A percentile compares a stretch with the other conserved stretches of the same genome.
Evolutionary conservation across 2,329 filamentous ascomycete species (phyloP).

Genomic region (Tolypocladium inflatum): DNA sequence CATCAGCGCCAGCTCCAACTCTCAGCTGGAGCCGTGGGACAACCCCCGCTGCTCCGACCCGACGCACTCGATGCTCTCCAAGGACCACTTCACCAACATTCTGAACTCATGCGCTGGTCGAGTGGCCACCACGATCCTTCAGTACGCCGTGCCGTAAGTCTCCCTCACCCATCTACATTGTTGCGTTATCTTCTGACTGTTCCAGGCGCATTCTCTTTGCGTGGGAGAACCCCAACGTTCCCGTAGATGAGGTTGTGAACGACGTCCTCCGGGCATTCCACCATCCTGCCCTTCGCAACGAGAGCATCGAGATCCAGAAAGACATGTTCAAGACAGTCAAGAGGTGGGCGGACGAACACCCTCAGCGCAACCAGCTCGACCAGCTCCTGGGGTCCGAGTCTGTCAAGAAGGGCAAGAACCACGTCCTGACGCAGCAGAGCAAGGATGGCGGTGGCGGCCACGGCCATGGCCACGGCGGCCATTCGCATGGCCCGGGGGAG

Average conservation of each 20-base stretch:
- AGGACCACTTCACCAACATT: constrained; percentile 76
- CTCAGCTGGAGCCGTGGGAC: constrained; percentile 73
- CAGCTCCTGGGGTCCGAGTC: constrained; percentile 71
- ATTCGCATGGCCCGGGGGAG: constrained; percentile 34
- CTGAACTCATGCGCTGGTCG: constrained; percentile 69
- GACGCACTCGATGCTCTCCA: constrained; percentile 74
- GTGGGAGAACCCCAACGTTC: constrained; percentile 80
- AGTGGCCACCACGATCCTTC: constrained; percentile 64
- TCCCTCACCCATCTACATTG: not conserved
- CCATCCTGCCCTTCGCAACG: constrained; percentile 75
- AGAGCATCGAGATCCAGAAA: constrained; percentile 67
- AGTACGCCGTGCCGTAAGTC: constrained; percentile 73
- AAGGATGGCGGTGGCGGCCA: constrained; percentile 15
- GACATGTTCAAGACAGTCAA: constrained; percentile 85
- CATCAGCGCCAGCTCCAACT: constrained; percentile 58
- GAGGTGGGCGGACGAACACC: constrained; percentile 65
- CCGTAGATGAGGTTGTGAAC: constrained; percentile 72
- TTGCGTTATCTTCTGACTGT: not conserved
- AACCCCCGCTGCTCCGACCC: constrained; percentile 67
- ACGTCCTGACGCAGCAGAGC: constrained; percentile 37
- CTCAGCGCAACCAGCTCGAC: constrained; percentile 60
- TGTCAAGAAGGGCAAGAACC: constrained; percentile 76
- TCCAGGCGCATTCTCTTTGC: constrained; percentile 70
- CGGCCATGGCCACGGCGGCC: constrained; percentile 17
- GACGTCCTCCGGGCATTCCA: constrained; percentile 82